phyloP scores from a whole-genome alignment of 116 monocot genomes.

The Thalassia testudinum region DNA sequence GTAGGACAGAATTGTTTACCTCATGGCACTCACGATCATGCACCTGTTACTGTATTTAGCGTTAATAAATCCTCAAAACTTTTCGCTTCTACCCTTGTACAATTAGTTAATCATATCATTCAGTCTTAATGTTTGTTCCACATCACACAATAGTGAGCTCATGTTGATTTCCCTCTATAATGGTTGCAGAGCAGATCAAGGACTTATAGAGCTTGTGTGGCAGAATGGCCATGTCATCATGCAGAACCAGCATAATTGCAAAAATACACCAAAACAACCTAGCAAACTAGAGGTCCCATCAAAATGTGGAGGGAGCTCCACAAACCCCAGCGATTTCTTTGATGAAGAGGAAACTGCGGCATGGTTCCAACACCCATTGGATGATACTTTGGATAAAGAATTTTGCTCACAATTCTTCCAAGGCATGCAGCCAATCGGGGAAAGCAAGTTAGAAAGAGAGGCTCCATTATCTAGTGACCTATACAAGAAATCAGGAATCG shows the following conservation, averaged over 20 bases:
- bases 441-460: slow-evolving; percentile 16
- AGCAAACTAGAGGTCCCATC: slow-evolving; percentile 11
- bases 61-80: too few species aligned
- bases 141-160: not conserved
- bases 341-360: slow-evolving; percentile 34
- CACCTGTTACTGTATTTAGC: too few species aligned
- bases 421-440: slow-evolving; percentile 20
- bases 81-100: too few species aligned
- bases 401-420: slow-evolving; percentile 42
- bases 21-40: too few species aligned
- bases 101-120: too few species aligned
- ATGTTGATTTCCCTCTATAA: not conserved
- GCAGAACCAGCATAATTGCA: slow-evolving; percentile 45
- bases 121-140: too few species aligned
- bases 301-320: slow-evolving; percentile 10
- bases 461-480: not conserved
- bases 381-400: slow-evolving; percentile 55
- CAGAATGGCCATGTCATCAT: slow-evolving; percentile 59
- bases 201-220: slow-evolving; percentile 72
- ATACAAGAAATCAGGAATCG: not conserved
- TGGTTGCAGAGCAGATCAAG: slow-evolving; percentile 30
- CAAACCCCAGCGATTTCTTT: slow-evolving; percentile 7
- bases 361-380: slow-evolving; percentile 47
- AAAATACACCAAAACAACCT: slow-evolving; percentile 5
- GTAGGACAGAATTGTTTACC: not conserved